Percentiles rank a stretch among this genome's conserved stretches.
phyloP scores from a whole-genome alignment of 176 grass and related monocot genomes.

The Zea luxurians region DNA sequence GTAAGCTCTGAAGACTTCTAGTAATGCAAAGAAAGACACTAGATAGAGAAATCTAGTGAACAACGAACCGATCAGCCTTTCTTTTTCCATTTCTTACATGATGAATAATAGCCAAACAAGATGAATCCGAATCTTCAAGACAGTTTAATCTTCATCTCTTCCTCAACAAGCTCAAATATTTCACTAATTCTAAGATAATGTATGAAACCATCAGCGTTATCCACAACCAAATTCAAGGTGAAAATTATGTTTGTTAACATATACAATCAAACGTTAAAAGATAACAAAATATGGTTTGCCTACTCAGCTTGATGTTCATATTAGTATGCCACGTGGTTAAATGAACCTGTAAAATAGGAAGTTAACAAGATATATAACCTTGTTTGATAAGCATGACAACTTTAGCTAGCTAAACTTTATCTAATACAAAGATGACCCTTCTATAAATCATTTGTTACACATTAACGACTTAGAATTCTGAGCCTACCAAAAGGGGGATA shows the following conservation, averaged over 20 bases:
- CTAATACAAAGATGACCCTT: slow-evolving; percentile 16
- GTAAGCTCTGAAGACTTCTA: background rate
- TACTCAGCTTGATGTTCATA: slow-evolving; percentile 52
- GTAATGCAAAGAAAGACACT: background rate
- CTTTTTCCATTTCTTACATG: slow-evolving; percentile 13
- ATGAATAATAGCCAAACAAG: background rate
- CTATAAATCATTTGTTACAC: slow-evolving; percentile 22
- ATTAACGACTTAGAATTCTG: background rate
- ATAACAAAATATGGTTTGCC: slow-evolving; percentile 31
- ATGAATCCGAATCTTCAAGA: slow-evolving; percentile 40
- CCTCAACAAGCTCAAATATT: slow-evolving; percentile 60
- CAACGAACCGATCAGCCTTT: background rate
- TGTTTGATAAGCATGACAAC: slow-evolving; percentile 5
- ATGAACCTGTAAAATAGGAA: slow-evolving; percentile 54
- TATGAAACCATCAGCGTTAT: background rate
- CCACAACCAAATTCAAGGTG: background rate
- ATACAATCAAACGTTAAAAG: slow-evolving; percentile 9
- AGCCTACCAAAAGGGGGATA: slow-evolving; percentile 1
- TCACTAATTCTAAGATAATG: slow-evolving; percentile 49
- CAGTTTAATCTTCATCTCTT: slow-evolving; percentile 50
- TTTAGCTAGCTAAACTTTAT: slow-evolving; percentile 10
- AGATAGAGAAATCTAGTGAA: background rate
- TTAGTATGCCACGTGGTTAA: slow-evolving; percentile 59
- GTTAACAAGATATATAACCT: slow-evolving; percentile 16
- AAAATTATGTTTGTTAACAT: slow-evolving; percentile 5